Evolutionary conservation across 73 alveolate species (phyloP).

Genomic region (Tetrahymena malaccensis): DNA sequence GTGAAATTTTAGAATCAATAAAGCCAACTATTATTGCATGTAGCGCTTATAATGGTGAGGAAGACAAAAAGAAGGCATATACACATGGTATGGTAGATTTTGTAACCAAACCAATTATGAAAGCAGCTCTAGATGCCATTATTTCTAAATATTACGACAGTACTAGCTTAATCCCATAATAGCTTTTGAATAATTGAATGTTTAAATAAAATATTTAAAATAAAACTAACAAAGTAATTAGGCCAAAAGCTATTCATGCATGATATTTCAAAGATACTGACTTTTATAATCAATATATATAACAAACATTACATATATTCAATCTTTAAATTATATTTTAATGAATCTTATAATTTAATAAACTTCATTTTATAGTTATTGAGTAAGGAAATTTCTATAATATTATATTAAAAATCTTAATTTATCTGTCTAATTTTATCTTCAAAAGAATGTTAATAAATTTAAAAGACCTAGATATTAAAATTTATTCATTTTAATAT

Average conservation of each 20-base stretch:
- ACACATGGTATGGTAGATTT: constrained; percentile 31
- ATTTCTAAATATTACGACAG: background rate
- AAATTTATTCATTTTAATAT: too few relatives aligned
- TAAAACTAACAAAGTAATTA: background rate
- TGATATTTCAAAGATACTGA: background rate
- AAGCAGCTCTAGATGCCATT: background rate
- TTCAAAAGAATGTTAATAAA: too few relatives aligned
- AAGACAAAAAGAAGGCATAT: background rate
- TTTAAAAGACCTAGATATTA: too few relatives aligned
- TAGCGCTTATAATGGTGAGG: constrained; percentile 24
- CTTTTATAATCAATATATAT: background rate
- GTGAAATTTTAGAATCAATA: background rate
- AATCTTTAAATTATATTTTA: too few relatives aligned
- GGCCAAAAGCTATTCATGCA: too few relatives aligned
- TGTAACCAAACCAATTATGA: constrained; percentile 29
- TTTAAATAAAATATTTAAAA: background rate
- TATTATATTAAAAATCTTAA: too few relatives aligned
- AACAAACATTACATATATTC: too few relatives aligned
- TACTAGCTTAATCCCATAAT: background rate
- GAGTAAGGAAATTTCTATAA: too few relatives aligned
- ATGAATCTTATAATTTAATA: too few relatives aligned
- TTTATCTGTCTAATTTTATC: too few relatives aligned
- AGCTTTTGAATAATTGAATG: background rate
- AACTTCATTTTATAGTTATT: too few relatives aligned
- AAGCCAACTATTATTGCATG: constrained; percentile 19